Percentiles rank a stretch among this genome's conserved stretches.
Conservation (phyloP, 140 eudicot species). For the Anethum foeniculum region DNA sequence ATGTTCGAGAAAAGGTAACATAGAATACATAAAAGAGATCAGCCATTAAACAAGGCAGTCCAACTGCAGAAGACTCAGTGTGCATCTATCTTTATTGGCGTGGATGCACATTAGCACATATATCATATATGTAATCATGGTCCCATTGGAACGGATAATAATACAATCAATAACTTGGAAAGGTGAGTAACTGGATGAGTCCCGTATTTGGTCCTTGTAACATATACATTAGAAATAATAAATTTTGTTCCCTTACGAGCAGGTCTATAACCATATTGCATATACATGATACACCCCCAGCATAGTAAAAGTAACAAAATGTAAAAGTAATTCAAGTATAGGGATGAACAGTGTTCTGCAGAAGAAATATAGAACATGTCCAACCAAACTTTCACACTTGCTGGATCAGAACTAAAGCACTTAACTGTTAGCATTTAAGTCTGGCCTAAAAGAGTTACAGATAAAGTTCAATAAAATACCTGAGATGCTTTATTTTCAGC, state of each 20-base stretch:
- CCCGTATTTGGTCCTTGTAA: not conserved
- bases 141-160: no score
- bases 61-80: not conserved
- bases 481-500: slow-evolving; percentile 82
- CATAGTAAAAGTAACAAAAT: no score
- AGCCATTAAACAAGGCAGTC: not conserved
- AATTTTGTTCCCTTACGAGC: no score
- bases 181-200: not conserved
- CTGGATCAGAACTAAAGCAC: no score
- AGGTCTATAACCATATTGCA: no score
- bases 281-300: no score
- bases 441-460: not conserved
- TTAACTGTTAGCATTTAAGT: not conserved
- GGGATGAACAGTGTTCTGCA: no score
- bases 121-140: no score
- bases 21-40: not conserved
- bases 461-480: slow-evolving; percentile 27
- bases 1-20: not conserved
- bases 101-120: no score
- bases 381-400: no score
- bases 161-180: not conserved
- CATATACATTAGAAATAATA: not conserved
- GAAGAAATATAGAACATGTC: no score
- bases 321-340: no score
- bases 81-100: not conserved